phyloP scores from a whole-genome alignment of 345 rosid species.

The Gossypium australe region DNA sequence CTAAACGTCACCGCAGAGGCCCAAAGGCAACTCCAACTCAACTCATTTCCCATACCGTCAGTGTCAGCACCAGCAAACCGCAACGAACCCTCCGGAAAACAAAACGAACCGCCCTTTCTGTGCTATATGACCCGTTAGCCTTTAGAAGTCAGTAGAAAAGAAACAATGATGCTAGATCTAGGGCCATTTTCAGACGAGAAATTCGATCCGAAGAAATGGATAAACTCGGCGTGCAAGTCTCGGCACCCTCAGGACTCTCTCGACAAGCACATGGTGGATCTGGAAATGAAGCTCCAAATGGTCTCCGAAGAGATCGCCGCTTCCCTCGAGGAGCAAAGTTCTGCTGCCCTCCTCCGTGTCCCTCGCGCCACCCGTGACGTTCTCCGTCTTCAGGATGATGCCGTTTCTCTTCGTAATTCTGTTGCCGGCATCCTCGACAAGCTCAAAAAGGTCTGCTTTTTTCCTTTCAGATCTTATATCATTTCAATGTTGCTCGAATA shows the following conservation, averaged over 20 bases:
- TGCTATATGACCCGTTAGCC: not conserved
- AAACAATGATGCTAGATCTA: slow-evolving; percentile 77
- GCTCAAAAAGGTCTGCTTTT: slow-evolving; percentile 64
- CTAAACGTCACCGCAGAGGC: not conserved
- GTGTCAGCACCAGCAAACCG: not conserved
- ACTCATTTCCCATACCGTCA: not conserved
- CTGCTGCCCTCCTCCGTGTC: slow-evolving; percentile 78
- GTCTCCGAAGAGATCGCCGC: slow-evolving; percentile 92
- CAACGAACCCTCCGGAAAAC: not conserved
- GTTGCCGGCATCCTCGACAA: slow-evolving; percentile 80
- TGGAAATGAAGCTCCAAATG: slow-evolving; percentile 99
- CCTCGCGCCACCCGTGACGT: slow-evolving; percentile 96
- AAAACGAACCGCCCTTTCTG: not conserved
- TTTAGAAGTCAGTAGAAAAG: not conserved
- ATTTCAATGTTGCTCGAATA: slow-evolving; percentile 16
- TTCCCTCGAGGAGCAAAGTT: slow-evolving; percentile 95
- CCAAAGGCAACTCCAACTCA: not conserved
- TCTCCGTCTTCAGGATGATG: slow-evolving; percentile 88
- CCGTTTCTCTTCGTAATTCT: slow-evolving; percentile 71
- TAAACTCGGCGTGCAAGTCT: slow-evolving; percentile 70
- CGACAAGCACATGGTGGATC: slow-evolving; percentile 88
- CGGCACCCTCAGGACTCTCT: slow-evolving; percentile 83
- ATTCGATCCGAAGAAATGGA: slow-evolving; percentile 96
- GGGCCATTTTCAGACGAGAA: slow-evolving; percentile 90
- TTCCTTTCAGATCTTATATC: slow-evolving; percentile 1